Evolutionary conservation across 2,329 filamentous ascomycete genomes (phyloP).

Genomic region (Trichoderma aggressivum): DNA sequence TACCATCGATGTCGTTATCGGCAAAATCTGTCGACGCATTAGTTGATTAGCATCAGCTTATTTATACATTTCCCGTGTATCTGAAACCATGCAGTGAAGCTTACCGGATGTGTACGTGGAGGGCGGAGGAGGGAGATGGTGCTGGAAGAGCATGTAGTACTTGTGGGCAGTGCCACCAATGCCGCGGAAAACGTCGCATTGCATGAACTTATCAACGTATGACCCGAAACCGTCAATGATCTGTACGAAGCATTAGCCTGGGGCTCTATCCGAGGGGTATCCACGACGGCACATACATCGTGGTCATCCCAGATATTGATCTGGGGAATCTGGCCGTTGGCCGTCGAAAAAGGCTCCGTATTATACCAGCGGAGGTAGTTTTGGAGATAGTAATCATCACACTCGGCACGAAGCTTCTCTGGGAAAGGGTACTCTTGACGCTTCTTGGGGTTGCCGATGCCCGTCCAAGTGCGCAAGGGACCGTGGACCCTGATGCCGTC

Average conservation of each 20-base stretch:
- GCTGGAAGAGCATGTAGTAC: constrained; percentile 97
- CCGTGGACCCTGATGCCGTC: constrained; percentile 85
- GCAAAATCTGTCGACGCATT: background rate
- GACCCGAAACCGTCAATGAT: constrained; percentile 92
- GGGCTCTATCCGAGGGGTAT: background rate
- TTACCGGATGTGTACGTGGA: constrained; percentile 80
- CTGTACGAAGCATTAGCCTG: constrained; percentile 47
- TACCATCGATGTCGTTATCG: constrained; percentile 25
- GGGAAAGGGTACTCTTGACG: constrained; percentile 77
- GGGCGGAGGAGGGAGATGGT: constrained; percentile 79
- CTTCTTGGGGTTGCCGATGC: constrained; percentile 77
- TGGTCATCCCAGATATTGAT: constrained; percentile 99
- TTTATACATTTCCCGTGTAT: constrained; percentile 32
- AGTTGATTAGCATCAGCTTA: background rate
- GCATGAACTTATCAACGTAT: constrained; percentile 92
- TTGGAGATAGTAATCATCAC: constrained; percentile 87
- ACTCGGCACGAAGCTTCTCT: constrained; percentile 71
- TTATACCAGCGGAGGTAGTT: constrained; percentile 85
- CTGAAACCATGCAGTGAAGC: background rate
- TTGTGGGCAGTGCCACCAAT: constrained; percentile 92
- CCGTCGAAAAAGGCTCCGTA: constrained; percentile 77
- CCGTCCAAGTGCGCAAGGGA: constrained; percentile 77
- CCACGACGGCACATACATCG: constrained; percentile 52
- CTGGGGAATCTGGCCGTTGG: constrained; percentile 90
- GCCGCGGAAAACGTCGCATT: constrained; percentile 84